These are phyloP conservation scores for Alternaria rosae DNA, from an alignment of 2,329 filamentous ascomycete genomes.

Conservation along the genomic window DNA sequence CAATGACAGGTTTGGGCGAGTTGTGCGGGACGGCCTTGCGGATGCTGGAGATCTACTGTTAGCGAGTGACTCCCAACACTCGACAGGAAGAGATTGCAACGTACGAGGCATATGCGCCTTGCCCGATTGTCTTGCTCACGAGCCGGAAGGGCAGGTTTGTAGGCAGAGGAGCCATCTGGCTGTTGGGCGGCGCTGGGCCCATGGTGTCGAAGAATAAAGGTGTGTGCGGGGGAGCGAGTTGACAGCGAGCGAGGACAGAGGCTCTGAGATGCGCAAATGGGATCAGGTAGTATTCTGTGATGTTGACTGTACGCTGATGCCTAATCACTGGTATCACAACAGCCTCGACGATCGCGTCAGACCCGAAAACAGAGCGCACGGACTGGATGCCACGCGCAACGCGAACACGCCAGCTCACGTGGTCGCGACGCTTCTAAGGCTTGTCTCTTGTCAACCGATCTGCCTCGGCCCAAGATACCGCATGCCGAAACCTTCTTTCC, in stretches of 20 bases:
- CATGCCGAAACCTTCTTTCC: not conserved
- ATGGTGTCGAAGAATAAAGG: conserved; percentile 15
- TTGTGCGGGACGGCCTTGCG: conserved; percentile 88
- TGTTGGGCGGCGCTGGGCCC: conserved; percentile 55
- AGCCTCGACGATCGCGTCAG: conserved; percentile 8
- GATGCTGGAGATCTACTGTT: conserved; percentile 56
- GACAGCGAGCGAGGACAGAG: not conserved
- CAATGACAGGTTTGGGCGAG: conserved; percentile 78
- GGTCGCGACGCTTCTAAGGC: not conserved
- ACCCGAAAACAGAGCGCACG: conserved; percentile 9
- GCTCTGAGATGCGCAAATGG: not conserved
- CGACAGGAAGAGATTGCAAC: not conserved
- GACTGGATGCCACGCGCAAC: conserved; percentile 6
- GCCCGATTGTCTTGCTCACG: conserved; percentile 94
- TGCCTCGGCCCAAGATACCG: not conserved
- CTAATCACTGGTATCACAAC: not conserved
- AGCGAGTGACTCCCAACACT: not conserved
- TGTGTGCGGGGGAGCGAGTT: not conserved
- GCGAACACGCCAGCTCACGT: conserved; percentile 15
- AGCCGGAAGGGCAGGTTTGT: conserved; percentile 88
- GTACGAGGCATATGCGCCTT: conserved; percentile 92
- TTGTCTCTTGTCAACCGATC: not conserved
- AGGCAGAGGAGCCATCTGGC: conserved; percentile 87
- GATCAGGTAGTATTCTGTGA: not conserved
- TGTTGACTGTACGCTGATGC: conserved; percentile 2